Evolutionary conservation across 768 basidiomycete species (phyloP), one percentile per base, ranked within the genome.

Genomic region (Stropharia rugosoannulata): DNA sequence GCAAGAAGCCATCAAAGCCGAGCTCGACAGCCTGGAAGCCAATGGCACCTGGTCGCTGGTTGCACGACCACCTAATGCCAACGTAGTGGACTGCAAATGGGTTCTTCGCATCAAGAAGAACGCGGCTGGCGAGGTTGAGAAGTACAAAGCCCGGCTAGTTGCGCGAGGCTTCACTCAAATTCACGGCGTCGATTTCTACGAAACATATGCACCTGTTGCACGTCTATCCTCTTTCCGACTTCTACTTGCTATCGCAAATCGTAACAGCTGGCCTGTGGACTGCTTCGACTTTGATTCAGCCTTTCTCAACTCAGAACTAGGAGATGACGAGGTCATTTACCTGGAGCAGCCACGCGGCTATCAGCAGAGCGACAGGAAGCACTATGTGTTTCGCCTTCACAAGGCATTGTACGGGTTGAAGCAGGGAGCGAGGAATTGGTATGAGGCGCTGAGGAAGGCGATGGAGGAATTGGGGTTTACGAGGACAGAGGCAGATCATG

Each of bases 141-240:
- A 60, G 40, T 64, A 70, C 64, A 79, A 75, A 56, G 70, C 65
- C 29, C 48, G 59, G 29, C 64, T 71, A 11, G 68, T 74, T 11
- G 69, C 64, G 5, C 55, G 62, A 48, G 69, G 66, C 43, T 78
- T 69, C 65, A 64, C 68, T 1, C 75, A 80, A 52, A 57, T 68
- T 15, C 63, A 67, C 29, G 70, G 77, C 37, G 52, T 77, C 27
- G 74, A 76, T 55, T 77, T 63, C 59, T 55, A 59, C 47, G 58
- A 70, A 39, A 67, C 63, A 5, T 71, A 59, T 46, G 59, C 70
- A 42, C 67, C 67, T 12, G 65, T 68, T 22, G 60, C 62, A 5
- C 49, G 57, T 7, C 54, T 67, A 4, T 61, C 65, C 16, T 55
- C 61, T 0, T 57, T 68, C 51, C 51, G 59, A 11, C 51, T 59